Percentiles rank a stretch among this genome's conserved stretches.
Conservation (phyloP, 495 filamentous ascomycete genomes). For the Podospora anserina region DNA sequence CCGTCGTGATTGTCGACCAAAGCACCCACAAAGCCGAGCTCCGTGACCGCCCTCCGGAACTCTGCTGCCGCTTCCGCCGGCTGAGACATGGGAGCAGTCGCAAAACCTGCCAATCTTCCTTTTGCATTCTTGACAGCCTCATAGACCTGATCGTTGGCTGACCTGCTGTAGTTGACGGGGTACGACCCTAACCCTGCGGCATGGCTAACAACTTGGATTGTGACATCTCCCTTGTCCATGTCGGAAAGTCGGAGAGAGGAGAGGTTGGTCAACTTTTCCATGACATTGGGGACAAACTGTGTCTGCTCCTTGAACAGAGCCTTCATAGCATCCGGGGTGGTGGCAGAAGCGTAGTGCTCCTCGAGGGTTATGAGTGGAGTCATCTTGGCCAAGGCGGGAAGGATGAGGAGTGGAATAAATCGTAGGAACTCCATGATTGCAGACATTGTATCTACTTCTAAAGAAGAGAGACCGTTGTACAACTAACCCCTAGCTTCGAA, state of each 20-base stretch:
- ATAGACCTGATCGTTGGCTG: slow-evolving; percentile 54
- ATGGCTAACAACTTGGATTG: slow-evolving; percentile 58
- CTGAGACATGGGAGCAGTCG: slow-evolving; percentile 49
- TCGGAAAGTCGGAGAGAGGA: slow-evolving; percentile 45
- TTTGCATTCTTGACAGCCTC: slow-evolving; percentile 33
- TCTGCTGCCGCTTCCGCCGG: slow-evolving; percentile 47
- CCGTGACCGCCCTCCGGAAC: slow-evolving; percentile 44
- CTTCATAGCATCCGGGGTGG: slow-evolving; percentile 24
- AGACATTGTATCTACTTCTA: not conserved
- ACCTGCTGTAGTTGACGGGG: slow-evolving; percentile 33
- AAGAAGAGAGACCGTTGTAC: too few relatives aligned
- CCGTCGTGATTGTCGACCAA: slow-evolving; percentile 52
- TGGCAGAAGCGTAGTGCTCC: slow-evolving; percentile 55
- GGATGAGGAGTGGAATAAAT: not conserved
- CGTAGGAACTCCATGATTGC: not conserved
- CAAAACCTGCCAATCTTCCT: slow-evolving; percentile 49
- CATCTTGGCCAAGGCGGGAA: slow-evolving; percentile 1
- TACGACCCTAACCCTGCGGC: slow-evolving; percentile 37
- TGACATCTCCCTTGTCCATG: slow-evolving; percentile 51
- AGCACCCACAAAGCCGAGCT: slow-evolving; percentile 54
- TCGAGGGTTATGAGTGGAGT: slow-evolving; percentile 55
- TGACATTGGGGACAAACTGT: slow-evolving; percentile 26
- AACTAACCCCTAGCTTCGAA: not conserved
- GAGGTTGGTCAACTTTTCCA: slow-evolving; percentile 39
- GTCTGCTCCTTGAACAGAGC: slow-evolving; percentile 32